Percentiles rank a stretch among this genome's conserved stretches.
Conservation (phyloP, 2,329 filamentous ascomycete species). For the Colletotrichum tabaci region DNA sequence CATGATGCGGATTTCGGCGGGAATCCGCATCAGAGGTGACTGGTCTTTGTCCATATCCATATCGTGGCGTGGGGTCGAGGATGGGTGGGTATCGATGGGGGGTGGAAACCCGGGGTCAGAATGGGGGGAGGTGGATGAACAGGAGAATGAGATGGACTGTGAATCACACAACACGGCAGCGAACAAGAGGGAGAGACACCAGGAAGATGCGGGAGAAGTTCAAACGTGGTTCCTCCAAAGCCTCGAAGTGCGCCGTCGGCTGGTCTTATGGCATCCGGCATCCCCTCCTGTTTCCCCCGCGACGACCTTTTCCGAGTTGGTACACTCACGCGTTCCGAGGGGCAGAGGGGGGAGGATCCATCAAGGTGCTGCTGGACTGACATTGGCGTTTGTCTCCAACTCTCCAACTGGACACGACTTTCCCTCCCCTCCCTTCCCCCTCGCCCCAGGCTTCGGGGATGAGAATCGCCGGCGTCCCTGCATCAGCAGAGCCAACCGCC, state of each 20-base stretch:
- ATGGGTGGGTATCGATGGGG: neutral
- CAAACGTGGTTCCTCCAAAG: neutral
- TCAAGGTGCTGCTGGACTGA: conserved; percentile 33
- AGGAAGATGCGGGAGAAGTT: neutral
- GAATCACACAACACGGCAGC: neutral
- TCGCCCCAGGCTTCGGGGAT: too few species aligned
- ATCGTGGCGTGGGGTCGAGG: conserved; percentile 1
- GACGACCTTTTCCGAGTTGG: conserved; percentile 13
- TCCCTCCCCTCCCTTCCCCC: neutral
- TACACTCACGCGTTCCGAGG: conserved; percentile 8
- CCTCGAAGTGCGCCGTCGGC: conserved; percentile 8
- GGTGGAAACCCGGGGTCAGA: neutral
- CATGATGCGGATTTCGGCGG: conserved; percentile 59
- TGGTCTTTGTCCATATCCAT: conserved; percentile 36
- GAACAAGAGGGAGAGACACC: neutral
- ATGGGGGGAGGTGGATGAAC: neutral
- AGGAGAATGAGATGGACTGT: neutral
- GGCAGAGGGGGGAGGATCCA: conserved; percentile 13
- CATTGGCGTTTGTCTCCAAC: conserved; percentile 5
- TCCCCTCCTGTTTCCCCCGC: conserved; percentile 1
- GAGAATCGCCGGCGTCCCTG: conserved; percentile 12
- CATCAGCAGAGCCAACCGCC: conserved; percentile 1
- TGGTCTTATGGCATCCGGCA: conserved; percentile 36
- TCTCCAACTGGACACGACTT: neutral
- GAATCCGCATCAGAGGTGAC: conserved; percentile 50